Conservation (phyloP, 1,284 basidiomycete species). For the Agroathelia rolfsii region DNA sequence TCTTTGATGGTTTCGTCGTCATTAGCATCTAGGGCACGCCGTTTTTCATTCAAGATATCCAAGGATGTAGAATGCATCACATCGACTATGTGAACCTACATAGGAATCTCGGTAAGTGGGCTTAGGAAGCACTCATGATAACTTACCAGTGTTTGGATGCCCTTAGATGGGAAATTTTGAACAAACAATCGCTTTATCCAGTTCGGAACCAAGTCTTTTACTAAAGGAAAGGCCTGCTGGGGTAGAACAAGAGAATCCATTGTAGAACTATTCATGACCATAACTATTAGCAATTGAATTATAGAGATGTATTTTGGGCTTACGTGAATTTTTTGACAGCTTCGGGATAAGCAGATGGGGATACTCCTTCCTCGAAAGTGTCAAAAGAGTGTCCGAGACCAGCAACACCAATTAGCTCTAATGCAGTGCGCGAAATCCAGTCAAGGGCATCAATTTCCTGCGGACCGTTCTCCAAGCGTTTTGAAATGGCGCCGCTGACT, state of each 20-base stretch:
- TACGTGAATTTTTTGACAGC: constrained; percentile 23
- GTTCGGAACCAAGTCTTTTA: too few species aligned
- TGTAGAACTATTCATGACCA: too few species aligned
- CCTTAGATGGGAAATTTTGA: constrained; percentile 19
- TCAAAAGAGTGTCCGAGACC: constrained; percentile 33
- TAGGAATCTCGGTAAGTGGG: too few species aligned
- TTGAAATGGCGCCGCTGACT: too few species aligned
- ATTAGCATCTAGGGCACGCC: constrained; percentile 12
- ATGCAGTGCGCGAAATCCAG: constrained; percentile 12
- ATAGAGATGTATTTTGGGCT: too few species aligned
- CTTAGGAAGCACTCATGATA: too few species aligned
- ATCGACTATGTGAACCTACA: constrained; percentile 23
- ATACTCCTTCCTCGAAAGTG: constrained; percentile 19
- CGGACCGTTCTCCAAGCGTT: too few species aligned
- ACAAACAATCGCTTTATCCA: constrained; percentile 21
- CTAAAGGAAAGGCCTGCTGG: too few species aligned
- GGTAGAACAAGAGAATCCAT: too few species aligned
- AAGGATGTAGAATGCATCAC: constrained; percentile 25
- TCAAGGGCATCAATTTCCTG: constrained; percentile 19
- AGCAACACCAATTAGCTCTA: constrained; percentile 25
- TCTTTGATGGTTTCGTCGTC: constrained; percentile 16
- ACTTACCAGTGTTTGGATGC: constrained; percentile 19
- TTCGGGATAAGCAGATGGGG: constrained; percentile 20
- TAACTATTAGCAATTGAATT: too few species aligned
- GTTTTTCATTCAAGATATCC: constrained; percentile 26